Evolutionary conservation across 2,329 filamentous ascomycete genomes (phyloP).

Genomic region (Sporothrix protearum): DNA sequence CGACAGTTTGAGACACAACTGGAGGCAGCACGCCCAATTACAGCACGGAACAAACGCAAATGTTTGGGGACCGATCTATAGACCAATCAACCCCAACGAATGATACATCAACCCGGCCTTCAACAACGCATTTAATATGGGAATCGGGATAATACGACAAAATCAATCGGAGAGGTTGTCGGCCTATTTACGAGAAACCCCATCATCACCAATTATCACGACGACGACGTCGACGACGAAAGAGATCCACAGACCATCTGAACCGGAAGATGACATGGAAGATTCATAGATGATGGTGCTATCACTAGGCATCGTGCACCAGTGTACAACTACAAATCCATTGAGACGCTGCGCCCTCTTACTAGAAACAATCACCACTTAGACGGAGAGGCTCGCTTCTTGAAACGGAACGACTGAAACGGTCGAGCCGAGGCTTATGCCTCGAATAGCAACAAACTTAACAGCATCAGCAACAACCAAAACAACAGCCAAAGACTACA

Average conservation of each 20-base stretch:
- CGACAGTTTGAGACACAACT: not conserved
- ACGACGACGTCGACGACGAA: not conserved
- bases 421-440: not conserved
- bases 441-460: not conserved
- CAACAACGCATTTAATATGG: not conserved
- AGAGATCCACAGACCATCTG: not conserved
- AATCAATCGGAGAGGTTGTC: no score
- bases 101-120: not conserved
- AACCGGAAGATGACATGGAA: not conserved
- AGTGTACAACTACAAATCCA: not conserved
- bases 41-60: no score
- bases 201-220: not conserved
- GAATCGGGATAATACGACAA: not conserved
- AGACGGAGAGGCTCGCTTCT: not conserved
- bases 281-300: not conserved
- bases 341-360: not conserved
- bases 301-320: not conserved
- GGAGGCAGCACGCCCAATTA: no score
- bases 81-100: not conserved
- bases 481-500: not conserved
- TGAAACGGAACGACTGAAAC: slow-evolving; percentile 1
- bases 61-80: not conserved
- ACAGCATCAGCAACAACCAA: no score
- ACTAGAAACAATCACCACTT: not conserved
- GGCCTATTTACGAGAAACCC: no score